These are phyloP conservation scores for Recurvomyces mirabilis DNA, from an alignment of 495 filamentous ascomycete genomes.

Conservation along the genomic window DNA sequence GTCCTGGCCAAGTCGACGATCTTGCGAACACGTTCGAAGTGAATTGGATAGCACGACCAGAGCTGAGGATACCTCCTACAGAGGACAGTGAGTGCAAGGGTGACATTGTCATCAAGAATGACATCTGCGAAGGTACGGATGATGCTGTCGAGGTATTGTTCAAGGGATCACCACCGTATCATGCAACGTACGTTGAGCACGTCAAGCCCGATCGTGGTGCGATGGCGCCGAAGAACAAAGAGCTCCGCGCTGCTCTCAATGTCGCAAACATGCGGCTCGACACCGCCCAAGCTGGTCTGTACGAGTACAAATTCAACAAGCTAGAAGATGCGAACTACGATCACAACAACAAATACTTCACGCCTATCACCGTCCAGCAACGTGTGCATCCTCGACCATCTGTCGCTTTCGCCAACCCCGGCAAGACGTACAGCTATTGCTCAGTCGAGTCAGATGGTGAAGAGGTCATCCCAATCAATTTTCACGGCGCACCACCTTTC, in stretches of 20 bases:
- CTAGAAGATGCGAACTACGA: constrained; percentile 77
- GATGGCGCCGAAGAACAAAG: constrained; percentile 47
- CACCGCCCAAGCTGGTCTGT: constrained; percentile 64
- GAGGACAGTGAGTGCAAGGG: constrained; percentile 35
- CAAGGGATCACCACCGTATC: constrained; percentile 65
- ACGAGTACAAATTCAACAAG: constrained; percentile 75
- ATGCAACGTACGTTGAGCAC: constrained; percentile 67
- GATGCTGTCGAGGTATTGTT: constrained; percentile 74
- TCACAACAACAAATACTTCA: constrained; percentile 48
- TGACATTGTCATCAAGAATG: constrained; percentile 47
- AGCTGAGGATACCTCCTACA: constrained; percentile 54
- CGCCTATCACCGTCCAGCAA: constrained; percentile 62
- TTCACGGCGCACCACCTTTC: constrained; percentile 81
- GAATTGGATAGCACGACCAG: constrained; percentile 70
- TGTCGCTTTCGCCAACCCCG: constrained; percentile 69
- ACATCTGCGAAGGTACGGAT: constrained; percentile 87
- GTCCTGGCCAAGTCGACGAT: constrained; percentile 66
- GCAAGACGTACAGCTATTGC: constrained; percentile 93
- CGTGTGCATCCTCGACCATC: constrained; percentile 69
- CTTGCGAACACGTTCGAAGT: constrained; percentile 64
- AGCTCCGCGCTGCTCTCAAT: constrained; percentile 58
- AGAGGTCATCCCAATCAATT: constrained; percentile 72
- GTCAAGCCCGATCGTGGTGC: constrained; percentile 45
- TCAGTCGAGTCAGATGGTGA: constrained; percentile 67
- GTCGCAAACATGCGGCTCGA: constrained; percentile 70